Conservation (phyloP, 2,329 filamentous ascomycete species). For the Penicillium sp. region DNA sequence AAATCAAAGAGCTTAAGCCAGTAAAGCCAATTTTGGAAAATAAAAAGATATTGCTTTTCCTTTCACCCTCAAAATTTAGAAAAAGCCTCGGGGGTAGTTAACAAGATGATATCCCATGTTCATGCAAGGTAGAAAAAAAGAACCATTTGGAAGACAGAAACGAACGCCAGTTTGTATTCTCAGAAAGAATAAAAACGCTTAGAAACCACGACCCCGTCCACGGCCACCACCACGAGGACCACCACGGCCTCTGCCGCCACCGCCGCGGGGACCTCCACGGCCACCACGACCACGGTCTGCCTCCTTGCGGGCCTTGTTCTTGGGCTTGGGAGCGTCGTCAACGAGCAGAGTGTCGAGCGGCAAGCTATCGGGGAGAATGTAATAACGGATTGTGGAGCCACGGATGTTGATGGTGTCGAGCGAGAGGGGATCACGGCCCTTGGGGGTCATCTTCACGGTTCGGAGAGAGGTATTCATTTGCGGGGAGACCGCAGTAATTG, state of each 20-base stretch:
- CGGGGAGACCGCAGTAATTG: constrained; percentile 92
- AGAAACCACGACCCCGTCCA: constrained; percentile 55
- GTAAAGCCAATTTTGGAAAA: not conserved
- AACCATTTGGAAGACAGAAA: constrained; percentile 19
- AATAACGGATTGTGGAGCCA: constrained; percentile 93
- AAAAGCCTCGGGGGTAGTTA: constrained; percentile 27
- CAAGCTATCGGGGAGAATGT: constrained; percentile 92
- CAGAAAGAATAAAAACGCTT: constrained; percentile 24
- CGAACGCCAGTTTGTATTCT: constrained; percentile 22
- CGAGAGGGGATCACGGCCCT: constrained; percentile 80
- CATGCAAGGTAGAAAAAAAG: constrained; percentile 24
- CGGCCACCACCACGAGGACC: constrained; percentile 56
- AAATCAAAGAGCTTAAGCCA: not conserved
- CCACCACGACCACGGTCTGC: constrained; percentile 53
- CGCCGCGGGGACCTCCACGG: constrained; percentile 49
- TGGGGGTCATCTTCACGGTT: constrained; percentile 93
- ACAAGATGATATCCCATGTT: constrained; percentile 25
- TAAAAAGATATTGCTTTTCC: constrained; percentile 19
- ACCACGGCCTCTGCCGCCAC: constrained; percentile 51
- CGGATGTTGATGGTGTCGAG: constrained; percentile 97
- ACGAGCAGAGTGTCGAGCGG: constrained; percentile 93
- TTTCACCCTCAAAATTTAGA: constrained; percentile 18
- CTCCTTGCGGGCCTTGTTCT: constrained; percentile 99
- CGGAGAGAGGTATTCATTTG: constrained; percentile 98
- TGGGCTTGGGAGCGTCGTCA: constrained; percentile 95